Base-by-base conservation (phyloP, 2,329 filamentous ascomycete species). In the Ophiostoma pallidulum region DNA sequence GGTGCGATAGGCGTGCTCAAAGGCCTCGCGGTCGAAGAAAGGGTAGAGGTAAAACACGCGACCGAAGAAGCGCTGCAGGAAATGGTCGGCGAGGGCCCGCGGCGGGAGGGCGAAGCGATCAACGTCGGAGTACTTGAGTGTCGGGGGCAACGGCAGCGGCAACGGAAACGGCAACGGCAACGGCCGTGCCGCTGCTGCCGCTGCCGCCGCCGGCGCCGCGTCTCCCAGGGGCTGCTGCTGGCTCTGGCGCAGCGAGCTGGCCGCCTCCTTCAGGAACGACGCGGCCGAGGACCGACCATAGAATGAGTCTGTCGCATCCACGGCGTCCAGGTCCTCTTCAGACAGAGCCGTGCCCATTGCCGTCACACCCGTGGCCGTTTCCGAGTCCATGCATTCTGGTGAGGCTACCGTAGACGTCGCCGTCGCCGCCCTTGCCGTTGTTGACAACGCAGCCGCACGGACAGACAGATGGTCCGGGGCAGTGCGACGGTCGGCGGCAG, bases 21-120 rank as follows among this genome's bases (percentile, higher is more conserved):
- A 72, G n/a, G 61, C 61, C 0, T 60, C 58, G 4, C 63, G 59
- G 54, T 71, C 63, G 44, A 72, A 65, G 47, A 70, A 66, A 0
- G 70, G 69, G 44, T 70, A 71, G 9, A 71, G 56, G 52, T 63
- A 68, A 49, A 65, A 65, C 1, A 71, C 57, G 8, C 60, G 54
- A 13, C 65, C 55, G 51, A 62, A 70, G 45, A 65, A 72, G 14
- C 60, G 59, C 4, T 61, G 51, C 3, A 71, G 35, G 2, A 71
- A 57, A 32, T 68, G 62, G 51, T 72, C 67, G 31, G 66, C 66
- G 7, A 71, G 48, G 3, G 58, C 50, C 1, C 68, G 63, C 1
- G 69, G 66, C 0, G 68, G 69, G 0, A 71, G 20, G 2, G 44
- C 26, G 14, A 50, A 50, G 5, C 36, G 45, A 35, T 47, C 48